A percentile compares a stretch with the other conserved stretches of the same genome.
Conservation (phyloP, 2,329 filamentous ascomycete genomes). For the Colletotrichum abscissum region DNA sequence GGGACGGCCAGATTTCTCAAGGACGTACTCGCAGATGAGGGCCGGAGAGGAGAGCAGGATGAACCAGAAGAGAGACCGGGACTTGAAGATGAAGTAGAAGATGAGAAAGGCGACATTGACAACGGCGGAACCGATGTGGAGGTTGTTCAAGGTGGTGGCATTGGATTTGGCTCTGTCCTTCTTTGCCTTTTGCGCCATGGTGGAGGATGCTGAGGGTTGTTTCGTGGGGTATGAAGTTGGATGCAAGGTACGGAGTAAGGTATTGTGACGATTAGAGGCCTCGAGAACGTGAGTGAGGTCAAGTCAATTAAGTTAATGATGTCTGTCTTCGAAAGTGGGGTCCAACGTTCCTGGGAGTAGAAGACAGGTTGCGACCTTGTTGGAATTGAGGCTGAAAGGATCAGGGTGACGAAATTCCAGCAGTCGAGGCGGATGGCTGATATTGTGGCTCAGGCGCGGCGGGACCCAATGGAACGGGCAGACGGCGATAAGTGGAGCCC, state of each 20-base stretch:
- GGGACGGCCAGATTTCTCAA: slow-evolving; percentile 87
- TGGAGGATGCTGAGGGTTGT: neutral
- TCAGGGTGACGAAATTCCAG: slow-evolving; percentile 21
- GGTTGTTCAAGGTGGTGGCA: slow-evolving; percentile 78
- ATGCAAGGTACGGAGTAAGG: neutral
- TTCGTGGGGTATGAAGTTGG: neutral
- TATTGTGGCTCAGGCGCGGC: slow-evolving; percentile 23
- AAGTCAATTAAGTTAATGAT: neutral
- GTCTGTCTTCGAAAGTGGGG: neutral
- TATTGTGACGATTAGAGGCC: neutral
- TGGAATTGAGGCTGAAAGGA: slow-evolving; percentile 25
- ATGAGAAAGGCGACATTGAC: slow-evolving; percentile 82
- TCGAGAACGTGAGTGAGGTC: slow-evolving; percentile 4
- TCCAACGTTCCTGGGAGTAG: neutral
- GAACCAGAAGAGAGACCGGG: slow-evolving; percentile 76
- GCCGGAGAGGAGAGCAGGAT: slow-evolving; percentile 78
- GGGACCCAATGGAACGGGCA: slow-evolving; percentile 15
- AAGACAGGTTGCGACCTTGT: slow-evolving; percentile 23
- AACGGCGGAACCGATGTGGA: slow-evolving; percentile 79
- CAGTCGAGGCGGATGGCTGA: neutral
- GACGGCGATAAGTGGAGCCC: neutral
- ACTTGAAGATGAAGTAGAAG: slow-evolving; percentile 73
- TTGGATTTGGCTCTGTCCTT: slow-evolving; percentile 83
- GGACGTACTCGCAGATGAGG: slow-evolving; percentile 83
- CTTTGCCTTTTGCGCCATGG: slow-evolving; percentile 72